Percentiles rank a stretch among this genome's conserved stretches.
These are phyloP conservation scores for Boletellus deceptivus DNA, from an alignment of 1,284 basidiomycete genomes.

Conservation along the genomic window DNA sequence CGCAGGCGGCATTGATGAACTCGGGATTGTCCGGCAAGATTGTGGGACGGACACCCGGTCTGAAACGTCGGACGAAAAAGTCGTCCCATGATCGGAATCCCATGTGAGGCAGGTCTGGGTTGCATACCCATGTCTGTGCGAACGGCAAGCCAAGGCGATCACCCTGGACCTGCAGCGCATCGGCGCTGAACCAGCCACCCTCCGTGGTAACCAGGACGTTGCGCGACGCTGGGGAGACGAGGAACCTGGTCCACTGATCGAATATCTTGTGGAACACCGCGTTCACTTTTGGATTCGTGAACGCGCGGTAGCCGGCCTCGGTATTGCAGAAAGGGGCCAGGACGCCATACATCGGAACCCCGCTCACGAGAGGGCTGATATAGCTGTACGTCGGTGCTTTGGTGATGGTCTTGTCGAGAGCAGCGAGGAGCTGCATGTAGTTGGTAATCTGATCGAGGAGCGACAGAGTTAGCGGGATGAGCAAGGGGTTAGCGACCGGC, in stretches of 20 bases:
- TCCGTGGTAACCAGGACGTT: conserved; percentile 36
- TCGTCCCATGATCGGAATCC: conserved; percentile 51
- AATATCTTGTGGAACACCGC: conserved; percentile 40
- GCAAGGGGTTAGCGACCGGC: background rate
- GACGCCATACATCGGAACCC: conserved; percentile 27
- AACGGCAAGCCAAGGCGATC: conserved; percentile 23
- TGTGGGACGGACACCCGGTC: conserved; percentile 38
- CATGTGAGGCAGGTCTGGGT: conserved; percentile 10
- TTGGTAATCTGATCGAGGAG: conserved; percentile 36
- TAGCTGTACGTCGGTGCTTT: conserved; percentile 16
- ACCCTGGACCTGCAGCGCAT: conserved; percentile 30
- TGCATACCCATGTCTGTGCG: conserved; percentile 11
- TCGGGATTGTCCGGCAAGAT: conserved; percentile 33
- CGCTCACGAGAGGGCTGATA: conserved; percentile 22
- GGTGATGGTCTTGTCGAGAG: conserved; percentile 43
- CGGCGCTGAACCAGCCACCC: conserved; percentile 46
- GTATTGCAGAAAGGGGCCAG: conserved; percentile 28
- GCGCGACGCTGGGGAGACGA: conserved; percentile 42
- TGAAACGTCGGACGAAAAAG: conserved; percentile 50
- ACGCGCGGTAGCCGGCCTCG: conserved; percentile 42
- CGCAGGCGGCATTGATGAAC: conserved; percentile 47
- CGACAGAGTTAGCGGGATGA: background rate
- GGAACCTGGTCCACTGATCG: conserved; percentile 46
- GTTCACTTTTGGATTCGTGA: conserved; percentile 45
- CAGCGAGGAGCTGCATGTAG: conserved; percentile 43